Evolutionary conservation across 768 basidiomycete genomes (phyloP), one percentile per base, ranked within the genome.

Genomic region (Cystofilobasidium capitatum): DNA sequence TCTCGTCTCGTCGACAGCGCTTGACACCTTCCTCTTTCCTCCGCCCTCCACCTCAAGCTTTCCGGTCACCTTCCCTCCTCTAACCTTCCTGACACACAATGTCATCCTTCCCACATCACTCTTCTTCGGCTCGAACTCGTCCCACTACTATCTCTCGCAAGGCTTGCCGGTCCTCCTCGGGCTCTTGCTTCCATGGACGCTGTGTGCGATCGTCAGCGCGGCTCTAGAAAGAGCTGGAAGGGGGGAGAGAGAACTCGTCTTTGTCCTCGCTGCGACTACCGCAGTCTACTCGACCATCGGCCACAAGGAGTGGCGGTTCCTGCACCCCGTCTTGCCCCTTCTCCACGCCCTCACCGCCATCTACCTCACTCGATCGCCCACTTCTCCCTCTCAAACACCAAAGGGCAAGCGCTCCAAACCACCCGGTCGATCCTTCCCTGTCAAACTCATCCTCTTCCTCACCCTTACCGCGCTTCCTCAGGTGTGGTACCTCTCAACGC

Each of bases 231-330:
- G 1, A 33, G 40, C 24, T 64, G 71, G 70, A 40, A 5, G 66
- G 55, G 9, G 61, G 72, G 35, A 35, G 14, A 55, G 67, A 22
- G 54, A 71, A 3, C 80, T 91, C 73, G 75, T 84, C 0, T 78
- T 77, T 3, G 77, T 81, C 31, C 71, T 87, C 1, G 70, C 78
- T 24, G 90, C 88, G 86, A 85, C 87, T 0, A 75, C 86, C 36
- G 72, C 74, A 2, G 75, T 87, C 8, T 91, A 89, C 75, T 97
- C 94, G 10, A 69, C 88, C 3, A 81, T 88, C 1, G 86, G 88
- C 1, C 96, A 99, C 79, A 98, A 98, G 73, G 96, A 99, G 80
- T 97, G 92, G 91, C 82, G 96, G 10, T 98, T 99, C 79, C 79
- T 98, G 9, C 93, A 97, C 71, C 92, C 94, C 0, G 75, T 97